Conservation (phyloP, 2,329 filamentous ascomycete genomes). For the Pseudopithomyces chartarum region DNA sequence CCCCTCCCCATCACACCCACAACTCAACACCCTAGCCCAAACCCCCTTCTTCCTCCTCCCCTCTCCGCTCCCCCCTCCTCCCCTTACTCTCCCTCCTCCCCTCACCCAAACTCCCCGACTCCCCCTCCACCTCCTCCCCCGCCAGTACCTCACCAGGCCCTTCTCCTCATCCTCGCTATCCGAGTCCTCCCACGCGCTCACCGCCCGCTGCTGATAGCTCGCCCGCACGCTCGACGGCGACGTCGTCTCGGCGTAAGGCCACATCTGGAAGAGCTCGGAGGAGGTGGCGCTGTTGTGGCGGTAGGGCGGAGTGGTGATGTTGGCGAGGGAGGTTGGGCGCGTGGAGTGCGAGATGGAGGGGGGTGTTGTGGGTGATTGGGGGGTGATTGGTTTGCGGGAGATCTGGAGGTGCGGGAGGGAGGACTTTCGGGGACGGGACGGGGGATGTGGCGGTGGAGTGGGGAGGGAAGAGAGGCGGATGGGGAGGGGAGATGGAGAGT, state of each 20-base stretch:
- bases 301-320: slow-evolving; percentile 26
- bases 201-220: slow-evolving; percentile 32
- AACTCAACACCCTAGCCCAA: slow-evolving; percentile 40
- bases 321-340: slow-evolving; percentile 30
- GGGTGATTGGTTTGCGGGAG: slow-evolving; percentile 25
- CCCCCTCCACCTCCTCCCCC: slow-evolving; percentile 19
- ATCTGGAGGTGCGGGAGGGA: slow-evolving; percentile 36
- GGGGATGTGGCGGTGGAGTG: slow-evolving; percentile 21
- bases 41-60: slow-evolving; percentile 20
- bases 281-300: slow-evolving; percentile 34
- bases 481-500: slow-evolving; percentile 27
- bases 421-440: slow-evolving; percentile 26
- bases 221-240: slow-evolving; percentile 24
- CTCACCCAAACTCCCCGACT: slow-evolving; percentile 16
- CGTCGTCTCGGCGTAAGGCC: slow-evolving; percentile 22
- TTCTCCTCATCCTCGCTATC: slow-evolving; percentile 41
- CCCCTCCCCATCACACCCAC: slow-evolving; percentile 26
- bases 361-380: slow-evolving; percentile 27
- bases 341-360: slow-evolving; percentile 30
- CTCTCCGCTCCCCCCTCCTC: no score
- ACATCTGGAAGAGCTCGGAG: slow-evolving; percentile 33
- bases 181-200: slow-evolving; percentile 44
- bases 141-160: slow-evolving; percentile 35
- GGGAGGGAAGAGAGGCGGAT: slow-evolving; percentile 37
- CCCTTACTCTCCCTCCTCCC: slow-evolving; percentile 13